These are phyloP conservation scores for Mucor indicus DNA, from an alignment of 371 early-diverging fungal genomes.

Conservation along the genomic window DNA sequence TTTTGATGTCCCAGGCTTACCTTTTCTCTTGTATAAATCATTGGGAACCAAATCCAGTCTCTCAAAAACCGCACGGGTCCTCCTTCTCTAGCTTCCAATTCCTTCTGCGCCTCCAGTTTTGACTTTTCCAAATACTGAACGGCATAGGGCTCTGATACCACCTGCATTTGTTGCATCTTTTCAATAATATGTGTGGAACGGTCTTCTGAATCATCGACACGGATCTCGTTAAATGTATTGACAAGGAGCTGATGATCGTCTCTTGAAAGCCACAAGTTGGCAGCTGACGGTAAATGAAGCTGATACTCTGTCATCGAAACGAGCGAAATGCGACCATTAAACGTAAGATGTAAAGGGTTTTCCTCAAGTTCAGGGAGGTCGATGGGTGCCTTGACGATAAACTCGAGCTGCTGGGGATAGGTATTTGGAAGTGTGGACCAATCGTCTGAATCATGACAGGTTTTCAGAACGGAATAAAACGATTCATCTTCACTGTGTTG, in stretches of 20 bases:
- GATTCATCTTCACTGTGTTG: slow-evolving; percentile 3
- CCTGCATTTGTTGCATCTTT: slow-evolving; percentile 22
- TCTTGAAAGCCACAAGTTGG: slow-evolving; percentile 30
- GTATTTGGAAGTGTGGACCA: not conserved
- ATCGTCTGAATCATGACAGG: slow-evolving; percentile 1
- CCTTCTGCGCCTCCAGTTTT: not conserved
- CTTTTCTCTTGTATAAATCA: slow-evolving; percentile 48
- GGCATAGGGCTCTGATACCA: slow-evolving; percentile 16
- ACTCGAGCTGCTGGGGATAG: not conserved
- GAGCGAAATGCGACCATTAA: slow-evolving; percentile 9
- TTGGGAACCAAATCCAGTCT: slow-evolving; percentile 49
- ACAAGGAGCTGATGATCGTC: slow-evolving; percentile 23
- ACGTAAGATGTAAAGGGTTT: not conserved
- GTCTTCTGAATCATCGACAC: slow-evolving; percentile 3
- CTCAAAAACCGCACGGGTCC: slow-evolving; percentile 22
- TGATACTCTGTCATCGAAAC: not conserved
- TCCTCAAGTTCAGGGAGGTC: not conserved
- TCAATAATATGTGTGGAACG: slow-evolving; percentile 27
- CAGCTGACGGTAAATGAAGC: slow-evolving; percentile 18
- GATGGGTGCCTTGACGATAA: slow-evolving; percentile 18
- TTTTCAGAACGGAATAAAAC: not conserved
- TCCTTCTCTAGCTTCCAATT: not conserved
- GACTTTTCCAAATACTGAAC: not conserved
- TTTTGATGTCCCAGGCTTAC: slow-evolving; percentile 3
- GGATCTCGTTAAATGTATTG: slow-evolving; percentile 2